These are phyloP conservation scores for Lactifluus echinatus DNA, from an alignment of 768 basidiomycete species.

Conservation along the genomic window DNA sequence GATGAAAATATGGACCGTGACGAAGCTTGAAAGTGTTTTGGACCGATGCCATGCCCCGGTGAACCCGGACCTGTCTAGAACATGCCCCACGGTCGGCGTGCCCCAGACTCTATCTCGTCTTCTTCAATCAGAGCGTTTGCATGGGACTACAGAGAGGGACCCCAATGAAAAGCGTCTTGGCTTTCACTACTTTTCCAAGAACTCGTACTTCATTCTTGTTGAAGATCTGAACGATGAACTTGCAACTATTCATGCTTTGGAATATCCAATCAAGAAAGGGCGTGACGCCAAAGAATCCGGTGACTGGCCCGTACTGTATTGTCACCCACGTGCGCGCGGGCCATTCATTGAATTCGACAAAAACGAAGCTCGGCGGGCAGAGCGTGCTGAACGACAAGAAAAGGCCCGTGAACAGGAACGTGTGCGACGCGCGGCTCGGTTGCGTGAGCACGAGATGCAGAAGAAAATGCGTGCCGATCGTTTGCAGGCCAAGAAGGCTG, in stretches of 20 bases:
- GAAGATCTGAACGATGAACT: conserved; percentile 82
- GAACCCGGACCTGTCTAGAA: conserved; percentile 24
- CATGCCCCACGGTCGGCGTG: conserved; percentile 24
- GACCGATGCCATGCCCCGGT: conserved; percentile 49
- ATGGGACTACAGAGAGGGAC: conserved; percentile 87
- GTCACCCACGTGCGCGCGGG: conserved; percentile 62
- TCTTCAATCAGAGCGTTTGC: conserved; percentile 72
- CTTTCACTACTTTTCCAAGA: conserved; percentile 75
- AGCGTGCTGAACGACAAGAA: conserved; percentile 28
- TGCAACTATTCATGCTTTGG: conserved; percentile 75
- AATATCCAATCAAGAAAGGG: conserved; percentile 55
- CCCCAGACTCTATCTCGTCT: conserved; percentile 49
- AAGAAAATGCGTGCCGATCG: conserved; percentile 13
- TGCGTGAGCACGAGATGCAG: conserved; percentile 27
- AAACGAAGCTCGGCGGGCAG: conserved; percentile 48
- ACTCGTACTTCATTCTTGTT: conserved; percentile 75
- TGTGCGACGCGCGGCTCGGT: conserved; percentile 23
- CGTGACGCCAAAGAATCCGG: conserved; percentile 45
- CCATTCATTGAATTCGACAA: conserved; percentile 74
- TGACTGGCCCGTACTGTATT: conserved; percentile 79
- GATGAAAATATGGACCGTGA: conserved; percentile 81
- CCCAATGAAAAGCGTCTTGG: conserved; percentile 81
- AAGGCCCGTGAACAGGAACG: conserved; percentile 38
- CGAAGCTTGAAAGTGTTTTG: conserved; percentile 64
- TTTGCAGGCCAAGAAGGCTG: conserved; percentile 31